phyloP scores from a whole-genome alignment of 805 yeast genomes.

The Candida caryicola region DNA sequence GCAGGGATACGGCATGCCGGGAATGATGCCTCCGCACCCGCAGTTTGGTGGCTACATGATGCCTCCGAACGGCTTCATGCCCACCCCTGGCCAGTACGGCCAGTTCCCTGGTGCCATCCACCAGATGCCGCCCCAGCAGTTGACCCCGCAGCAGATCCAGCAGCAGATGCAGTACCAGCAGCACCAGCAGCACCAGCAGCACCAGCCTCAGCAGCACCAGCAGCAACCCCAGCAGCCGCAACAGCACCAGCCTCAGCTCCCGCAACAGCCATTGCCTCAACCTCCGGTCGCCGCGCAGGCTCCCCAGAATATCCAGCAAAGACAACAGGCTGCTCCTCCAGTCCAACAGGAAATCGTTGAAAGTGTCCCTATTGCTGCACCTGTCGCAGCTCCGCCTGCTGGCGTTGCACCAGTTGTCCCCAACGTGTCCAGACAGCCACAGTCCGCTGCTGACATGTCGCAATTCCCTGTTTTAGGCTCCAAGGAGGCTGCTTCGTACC shows the following conservation, averaged over 20 bases:
- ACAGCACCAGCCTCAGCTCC: slow-evolving; percentile 7
- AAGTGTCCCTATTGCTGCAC: too few species aligned
- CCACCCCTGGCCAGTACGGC: slow-evolving; percentile 36
- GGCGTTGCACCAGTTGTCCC: neutral
- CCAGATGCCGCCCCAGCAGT: slow-evolving; percentile 15
- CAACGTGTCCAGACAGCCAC: slow-evolving; percentile 4
- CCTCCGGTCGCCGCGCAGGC: slow-evolving; percentile 10
- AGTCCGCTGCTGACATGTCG: slow-evolving; percentile 31
- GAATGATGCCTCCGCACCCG: slow-evolving; percentile 28
- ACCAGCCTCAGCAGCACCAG: slow-evolving; percentile 13
- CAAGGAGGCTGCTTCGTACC: slow-evolving; percentile 25
- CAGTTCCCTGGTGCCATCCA: slow-evolving; percentile 28
- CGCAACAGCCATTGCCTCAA: slow-evolving; percentile 8
- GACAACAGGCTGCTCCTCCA: slow-evolving; percentile 3
- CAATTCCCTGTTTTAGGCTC: slow-evolving; percentile 57
- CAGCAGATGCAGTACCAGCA: slow-evolving; percentile 14
- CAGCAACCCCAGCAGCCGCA: slow-evolving; percentile 15
- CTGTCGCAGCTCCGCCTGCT: neutral
- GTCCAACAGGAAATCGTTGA: slow-evolving; percentile 1
- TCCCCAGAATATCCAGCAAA: slow-evolving; percentile 4
- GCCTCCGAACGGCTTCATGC: slow-evolving; percentile 38
- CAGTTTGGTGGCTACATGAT: slow-evolving; percentile 41
- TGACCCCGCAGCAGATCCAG: slow-evolving; percentile 12
- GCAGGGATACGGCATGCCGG: slow-evolving; percentile 36
- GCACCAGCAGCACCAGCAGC: slow-evolving; percentile 7